phyloP scores from a whole-genome alignment of 495 filamentous ascomycete genomes.

The Daldinia childiae region DNA sequence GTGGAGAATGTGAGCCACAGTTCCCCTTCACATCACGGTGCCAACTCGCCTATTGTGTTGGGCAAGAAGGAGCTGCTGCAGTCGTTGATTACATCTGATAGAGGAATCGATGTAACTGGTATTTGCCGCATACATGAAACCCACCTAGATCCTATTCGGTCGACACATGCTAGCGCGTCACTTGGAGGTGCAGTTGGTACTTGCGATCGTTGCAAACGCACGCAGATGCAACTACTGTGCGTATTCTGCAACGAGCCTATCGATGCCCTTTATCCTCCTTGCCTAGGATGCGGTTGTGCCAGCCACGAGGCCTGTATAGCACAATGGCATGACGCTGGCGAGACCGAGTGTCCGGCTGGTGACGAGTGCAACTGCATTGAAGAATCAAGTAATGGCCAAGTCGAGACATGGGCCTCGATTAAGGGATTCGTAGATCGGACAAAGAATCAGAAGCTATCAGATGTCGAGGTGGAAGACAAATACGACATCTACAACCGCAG shows the following conservation, averaged over 20 bases:
- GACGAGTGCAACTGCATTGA: slow-evolving; percentile 60
- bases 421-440: slow-evolving; percentile 46
- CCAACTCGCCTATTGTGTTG: slow-evolving; percentile 56
- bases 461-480: slow-evolving; percentile 15
- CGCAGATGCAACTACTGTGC: slow-evolving; percentile 65
- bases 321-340: slow-evolving; percentile 60
- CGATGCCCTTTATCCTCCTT: slow-evolving; percentile 64
- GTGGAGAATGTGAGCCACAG: slow-evolving; percentile 40
- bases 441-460: slow-evolving; percentile 38
- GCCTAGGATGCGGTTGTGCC: slow-evolving; percentile 69
- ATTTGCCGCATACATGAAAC: slow-evolving; percentile 67
- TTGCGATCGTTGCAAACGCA: slow-evolving; percentile 61
- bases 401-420: slow-evolving; percentile 55
- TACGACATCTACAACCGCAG: slow-evolving; percentile 29
- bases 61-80: slow-evolving; percentile 58
- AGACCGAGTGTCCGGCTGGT: slow-evolving; percentile 58
- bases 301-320: slow-evolving; percentile 64
- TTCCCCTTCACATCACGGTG: slow-evolving; percentile 31
- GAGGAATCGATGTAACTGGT: slow-evolving; percentile 67
- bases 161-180: slow-evolving; percentile 49
- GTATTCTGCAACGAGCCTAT: slow-evolving; percentile 68
- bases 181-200: slow-evolving; percentile 63
- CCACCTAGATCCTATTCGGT: slow-evolving; percentile 61
- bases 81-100: slow-evolving; percentile 50
- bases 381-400: slow-evolving; percentile 51